phyloP scores from a whole-genome alignment of 352 stramenopile genomes.

The Globisporangium acanthophoron region DNA sequence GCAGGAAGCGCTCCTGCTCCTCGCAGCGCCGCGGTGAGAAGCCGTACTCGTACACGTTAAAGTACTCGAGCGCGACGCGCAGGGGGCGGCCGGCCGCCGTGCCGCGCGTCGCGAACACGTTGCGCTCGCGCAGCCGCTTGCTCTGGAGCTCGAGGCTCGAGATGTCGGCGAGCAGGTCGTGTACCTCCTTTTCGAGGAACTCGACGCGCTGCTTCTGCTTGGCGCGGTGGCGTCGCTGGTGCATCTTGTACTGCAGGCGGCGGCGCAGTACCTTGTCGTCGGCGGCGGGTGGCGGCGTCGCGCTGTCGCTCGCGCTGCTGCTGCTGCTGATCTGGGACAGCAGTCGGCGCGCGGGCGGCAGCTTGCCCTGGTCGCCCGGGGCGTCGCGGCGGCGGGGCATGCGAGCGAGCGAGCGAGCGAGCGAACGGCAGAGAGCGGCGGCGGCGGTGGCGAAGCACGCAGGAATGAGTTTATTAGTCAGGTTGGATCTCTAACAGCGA shows the following conservation, averaged over 20 bases:
- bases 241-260: constrained; percentile 60
- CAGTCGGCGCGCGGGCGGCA: too few relatives aligned
- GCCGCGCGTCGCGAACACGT: constrained; percentile 29
- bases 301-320: not conserved
- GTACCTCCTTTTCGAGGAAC: constrained; percentile 34
- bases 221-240: constrained; percentile 59
- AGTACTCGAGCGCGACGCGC: constrained; percentile 43
- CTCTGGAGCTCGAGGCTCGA: constrained; percentile 28
- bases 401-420: too few relatives aligned
- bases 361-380: too few relatives aligned
- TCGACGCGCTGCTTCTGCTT: constrained; percentile 52
- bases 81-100: constrained; percentile 22
- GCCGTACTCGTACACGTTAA: constrained; percentile 47
- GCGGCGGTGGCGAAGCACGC: too few relatives aligned
- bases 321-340: not conserved
- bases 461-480: too few relatives aligned
- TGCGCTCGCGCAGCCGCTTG: constrained; percentile 20
- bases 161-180: constrained; percentile 31
- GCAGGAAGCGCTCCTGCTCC: constrained; percentile 47
- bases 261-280: constrained; percentile 37
- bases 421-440: too few relatives aligned
- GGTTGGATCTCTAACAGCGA: too few relatives aligned
- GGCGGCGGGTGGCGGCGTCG: not conserved
- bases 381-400: too few relatives aligned
- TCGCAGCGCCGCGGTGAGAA: constrained; percentile 15